Evolutionary conservation across 2,329 filamentous ascomycete species (phyloP).

Genomic region (Arthrobotrys iridis): DNA sequence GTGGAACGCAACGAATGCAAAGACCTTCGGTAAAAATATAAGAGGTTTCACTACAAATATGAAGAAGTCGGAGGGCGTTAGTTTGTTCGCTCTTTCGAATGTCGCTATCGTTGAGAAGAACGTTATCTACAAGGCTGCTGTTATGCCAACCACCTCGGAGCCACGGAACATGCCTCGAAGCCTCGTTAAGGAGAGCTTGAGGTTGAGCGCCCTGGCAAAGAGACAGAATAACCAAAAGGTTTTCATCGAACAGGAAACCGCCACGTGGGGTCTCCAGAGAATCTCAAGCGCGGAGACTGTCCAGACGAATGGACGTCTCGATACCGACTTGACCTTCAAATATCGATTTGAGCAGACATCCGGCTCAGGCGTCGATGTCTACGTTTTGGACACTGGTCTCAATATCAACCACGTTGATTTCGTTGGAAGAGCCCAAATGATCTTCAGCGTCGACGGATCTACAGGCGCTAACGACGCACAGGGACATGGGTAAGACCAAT

Average conservation of each 20-base stretch:
- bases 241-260: conserved; percentile 51
- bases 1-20: conserved; percentile 59
- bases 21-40: conserved; percentile 59
- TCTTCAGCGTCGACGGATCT: conserved; percentile 64
- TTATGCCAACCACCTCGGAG: conserved; percentile 34
- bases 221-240: conserved; percentile 25
- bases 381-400: conserved; percentile 65
- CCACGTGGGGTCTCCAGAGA: conserved; percentile 58
- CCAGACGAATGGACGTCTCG: conserved; percentile 57
- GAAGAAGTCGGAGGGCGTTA: conserved; percentile 42
- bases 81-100: conserved; percentile 47
- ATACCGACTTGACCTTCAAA: conserved; percentile 60
- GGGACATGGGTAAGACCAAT: conserved; percentile 69
- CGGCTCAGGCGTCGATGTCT: conserved; percentile 64
- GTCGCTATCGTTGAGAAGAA: conserved; percentile 50
- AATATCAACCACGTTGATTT: conserved; percentile 58
- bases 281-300: conserved; percentile 58
- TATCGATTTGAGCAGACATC: conserved; percentile 60
- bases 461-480: conserved; percentile 54
- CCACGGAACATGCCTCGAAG: conserved; percentile 52
- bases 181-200: conserved; percentile 54
- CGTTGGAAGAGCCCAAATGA: conserved; percentile 57
- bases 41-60: conserved; percentile 57
- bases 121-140: conserved; percentile 34
- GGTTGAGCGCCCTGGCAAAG: conserved; percentile 23